These are phyloP conservation scores for Lyophyllum decastes DNA, from an alignment of 768 basidiomycete genomes.

Conservation along the genomic window DNA sequence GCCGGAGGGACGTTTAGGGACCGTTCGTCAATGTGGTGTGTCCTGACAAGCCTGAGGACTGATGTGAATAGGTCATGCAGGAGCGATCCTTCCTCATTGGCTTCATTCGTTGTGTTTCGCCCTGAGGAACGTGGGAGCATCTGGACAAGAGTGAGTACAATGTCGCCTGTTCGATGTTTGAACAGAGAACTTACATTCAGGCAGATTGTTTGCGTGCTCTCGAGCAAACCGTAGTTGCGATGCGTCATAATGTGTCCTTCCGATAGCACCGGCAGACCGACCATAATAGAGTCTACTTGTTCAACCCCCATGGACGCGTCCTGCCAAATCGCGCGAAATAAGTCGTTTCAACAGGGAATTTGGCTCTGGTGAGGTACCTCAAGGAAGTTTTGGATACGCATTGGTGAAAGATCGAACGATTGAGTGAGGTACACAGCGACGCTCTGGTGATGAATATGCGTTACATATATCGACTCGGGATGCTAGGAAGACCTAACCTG, in stretches of 20 bases:
- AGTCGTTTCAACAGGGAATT: neutral
- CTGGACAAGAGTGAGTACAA: neutral
- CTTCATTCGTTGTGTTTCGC: neutral
- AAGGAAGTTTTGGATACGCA: slow-evolving; percentile 3
- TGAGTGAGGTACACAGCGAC: slow-evolving; percentile 2
- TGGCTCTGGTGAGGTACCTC: neutral
- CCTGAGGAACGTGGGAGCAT: slow-evolving; percentile 7
- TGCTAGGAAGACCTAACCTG: neutral
- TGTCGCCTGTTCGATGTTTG: neutral
- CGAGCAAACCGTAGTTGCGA: slow-evolving; percentile 9
- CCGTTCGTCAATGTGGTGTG: neutral
- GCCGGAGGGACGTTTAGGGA: neutral
- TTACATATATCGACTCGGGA: neutral
- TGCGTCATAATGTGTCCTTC: slow-evolving; percentile 3
- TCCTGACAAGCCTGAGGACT: neutral
- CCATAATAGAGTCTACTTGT: slow-evolving; percentile 3
- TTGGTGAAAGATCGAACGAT: neutral
- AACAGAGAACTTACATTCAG: slow-evolving; percentile 10
- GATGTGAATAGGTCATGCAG: neutral
- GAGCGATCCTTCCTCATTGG: neutral
- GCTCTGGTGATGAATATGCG: neutral
- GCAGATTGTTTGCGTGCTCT: slow-evolving; percentile 6
- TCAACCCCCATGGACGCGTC: slow-evolving; percentile 1
- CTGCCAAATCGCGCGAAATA: neutral
- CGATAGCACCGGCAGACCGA: slow-evolving; percentile 8